A percentile compares a stretch with the other conserved stretches of the same genome.
These are phyloP conservation scores for Triglochin maritima DNA, from an alignment of 106 monocot genomes.

Conservation along the genomic window DNA sequence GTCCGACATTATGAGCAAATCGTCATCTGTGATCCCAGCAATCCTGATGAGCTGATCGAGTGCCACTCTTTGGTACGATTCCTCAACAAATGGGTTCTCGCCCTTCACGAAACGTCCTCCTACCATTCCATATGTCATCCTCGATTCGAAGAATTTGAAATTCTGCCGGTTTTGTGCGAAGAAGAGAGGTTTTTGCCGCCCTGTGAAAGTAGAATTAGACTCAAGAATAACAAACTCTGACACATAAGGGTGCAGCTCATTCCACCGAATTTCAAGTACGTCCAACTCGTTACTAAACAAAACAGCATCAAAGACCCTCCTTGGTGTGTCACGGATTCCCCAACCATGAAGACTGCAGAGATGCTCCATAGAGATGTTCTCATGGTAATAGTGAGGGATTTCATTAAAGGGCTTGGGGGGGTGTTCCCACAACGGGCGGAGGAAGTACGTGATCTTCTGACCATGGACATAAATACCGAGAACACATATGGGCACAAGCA, in stretches of 20 bases:
- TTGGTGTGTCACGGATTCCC: conserved; percentile 52
- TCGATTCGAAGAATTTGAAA: conserved; percentile 46
- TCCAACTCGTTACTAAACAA: conserved; percentile 90
- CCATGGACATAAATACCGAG: conserved; percentile 53
- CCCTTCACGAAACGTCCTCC: conserved; percentile 51
- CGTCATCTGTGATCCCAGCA: conserved; percentile 62
- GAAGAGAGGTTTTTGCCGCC: conserved; percentile 40
- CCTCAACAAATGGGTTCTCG: conserved; percentile 80
- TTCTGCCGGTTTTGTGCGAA: conserved; percentile 38
- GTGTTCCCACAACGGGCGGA: conserved; percentile 58
- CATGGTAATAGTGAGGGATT: conserved; percentile 76
- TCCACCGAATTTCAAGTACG: conserved; percentile 69
- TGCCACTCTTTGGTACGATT: conserved; percentile 61
- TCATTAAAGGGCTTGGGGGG: conserved; percentile 68
- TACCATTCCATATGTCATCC: conserved; percentile 67
- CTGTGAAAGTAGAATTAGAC: conserved; percentile 94
- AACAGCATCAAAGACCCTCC: conserved; percentile 88
- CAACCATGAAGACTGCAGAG: conserved; percentile 81
- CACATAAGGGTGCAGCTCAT: conserved; percentile 69
- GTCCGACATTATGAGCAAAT: conserved; percentile 78
- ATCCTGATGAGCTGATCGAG: conserved; percentile 55
- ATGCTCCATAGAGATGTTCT: conserved; percentile 50
- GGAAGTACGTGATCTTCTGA: conserved; percentile 85
- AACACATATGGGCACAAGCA: conserved; percentile 40
- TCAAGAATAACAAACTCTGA: conserved; percentile 74